Percentiles rank a stretch among this genome's conserved stretches.
Conservation (phyloP, 2,329 filamentous ascomycete species). For the Phaeoacremonium minimum region DNA sequence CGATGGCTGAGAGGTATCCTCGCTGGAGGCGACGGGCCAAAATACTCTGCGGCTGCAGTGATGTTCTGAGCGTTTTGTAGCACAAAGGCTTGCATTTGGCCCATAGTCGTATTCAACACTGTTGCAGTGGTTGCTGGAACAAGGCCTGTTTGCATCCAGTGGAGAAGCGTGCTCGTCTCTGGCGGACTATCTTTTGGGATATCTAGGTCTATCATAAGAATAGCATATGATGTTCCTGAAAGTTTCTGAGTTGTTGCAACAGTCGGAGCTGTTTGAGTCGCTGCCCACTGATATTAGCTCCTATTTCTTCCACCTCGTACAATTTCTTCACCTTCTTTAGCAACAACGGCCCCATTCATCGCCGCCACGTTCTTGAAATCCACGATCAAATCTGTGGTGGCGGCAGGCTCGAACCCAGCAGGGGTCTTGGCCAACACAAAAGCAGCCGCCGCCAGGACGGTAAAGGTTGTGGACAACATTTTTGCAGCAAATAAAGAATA, state of each 20-base stretch:
- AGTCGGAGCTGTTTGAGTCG: constrained; percentile 25
- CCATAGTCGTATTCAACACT: constrained; percentile 20
- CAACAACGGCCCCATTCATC: constrained; percentile 30
- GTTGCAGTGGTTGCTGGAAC: constrained; percentile 17
- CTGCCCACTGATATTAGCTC: constrained; percentile 14
- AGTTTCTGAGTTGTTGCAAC: constrained; percentile 30
- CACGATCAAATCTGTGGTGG: constrained; percentile 32
- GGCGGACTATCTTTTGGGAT: constrained; percentile 36
- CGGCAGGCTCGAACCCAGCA: constrained; percentile 31
- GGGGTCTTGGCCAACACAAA: constrained; percentile 33
- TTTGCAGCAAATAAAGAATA: constrained; percentile 7
- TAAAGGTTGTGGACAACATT: constrained; percentile 26
- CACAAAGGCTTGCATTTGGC: constrained; percentile 20
- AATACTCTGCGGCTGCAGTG: constrained; percentile 23
- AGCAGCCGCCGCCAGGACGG: constrained; percentile 24
- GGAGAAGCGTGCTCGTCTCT: constrained; percentile 30
- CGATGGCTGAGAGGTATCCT: constrained; percentile 29
- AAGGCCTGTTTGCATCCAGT: constrained; percentile 38
- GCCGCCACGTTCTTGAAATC: constrained; percentile 29
- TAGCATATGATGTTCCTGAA: constrained; percentile 33
- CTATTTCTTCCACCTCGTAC: too few relatives aligned
- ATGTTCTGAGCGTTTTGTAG: constrained; percentile 23
- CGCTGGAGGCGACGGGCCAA: constrained; percentile 32
- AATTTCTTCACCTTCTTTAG: constrained; percentile 26
- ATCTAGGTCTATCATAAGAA: constrained; percentile 41